Base-by-base conservation (phyloP, 176 grass and related monocot genomes). In the Carex cristatella region DNA sequence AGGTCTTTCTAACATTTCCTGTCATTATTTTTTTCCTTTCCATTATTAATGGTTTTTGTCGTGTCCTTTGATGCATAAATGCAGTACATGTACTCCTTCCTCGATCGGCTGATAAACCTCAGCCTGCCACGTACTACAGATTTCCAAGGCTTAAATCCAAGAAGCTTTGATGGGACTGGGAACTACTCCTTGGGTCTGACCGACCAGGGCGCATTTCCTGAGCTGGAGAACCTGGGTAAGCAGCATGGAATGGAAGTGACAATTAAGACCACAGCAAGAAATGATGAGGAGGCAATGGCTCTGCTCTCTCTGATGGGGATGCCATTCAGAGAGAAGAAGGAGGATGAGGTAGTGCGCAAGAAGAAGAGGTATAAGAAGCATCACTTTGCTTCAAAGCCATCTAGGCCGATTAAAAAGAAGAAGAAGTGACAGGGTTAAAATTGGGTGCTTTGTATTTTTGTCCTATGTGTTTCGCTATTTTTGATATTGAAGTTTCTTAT, bases 21-120 rank as follows among this genome's bases (percentile, higher is more conserved):
- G 51, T 78, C 28, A 79, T 16, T 15, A 10, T 1, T 35, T 57
- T 57, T 18, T 58, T 57, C 30, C 57, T 58, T 58, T 40, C 15
- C 27, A 54, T 77, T 51, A 49, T 30, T 62, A 76, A 71, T 32
- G 30, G 86, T 42, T 83, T 28, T 42, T 69, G 68, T 57, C 57
- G 30, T 79, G 23, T 85, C 69, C 68, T 38, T 88, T 79, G 55
- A 61, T 81, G 65, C 65, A 68, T 68, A 16, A 72, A 72, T 44
- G 54, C 56, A 98, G 95, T 49, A 95, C 56, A 99, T 99, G 93
- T 95, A 79, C 81, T 91, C 92, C 65, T 95, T 99, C 81, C 84
- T 99, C 10, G 96, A 99, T 79, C 91, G 96, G 87, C 91, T 99
- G 64, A 92, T 99, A 88, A 99, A 99, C 84, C 88, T 95, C 62